Base-by-base conservation (phyloP, 495 filamentous ascomycete genomes). In the Penicillium crystallinum region DNA sequence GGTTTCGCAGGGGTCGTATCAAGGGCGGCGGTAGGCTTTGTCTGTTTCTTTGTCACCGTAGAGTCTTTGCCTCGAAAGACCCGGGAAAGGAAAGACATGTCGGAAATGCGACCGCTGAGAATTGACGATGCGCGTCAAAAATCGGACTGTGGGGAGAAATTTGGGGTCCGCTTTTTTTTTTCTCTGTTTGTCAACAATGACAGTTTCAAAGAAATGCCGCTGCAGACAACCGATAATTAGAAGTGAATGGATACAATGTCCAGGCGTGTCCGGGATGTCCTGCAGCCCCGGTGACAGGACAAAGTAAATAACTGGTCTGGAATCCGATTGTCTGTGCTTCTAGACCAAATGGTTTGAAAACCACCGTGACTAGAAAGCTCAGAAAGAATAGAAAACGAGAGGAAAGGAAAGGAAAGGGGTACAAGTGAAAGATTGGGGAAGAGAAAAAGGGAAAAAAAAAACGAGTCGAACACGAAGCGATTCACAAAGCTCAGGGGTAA, bases 11-110 rank as follows among this genome's bases (percentile, higher is more conserved):
- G 78, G 25, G 71, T 69, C 14, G 68, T 63, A 46, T 77, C 61
- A 31, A 68, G 59, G 46, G 69, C 67, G 27, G 78, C 70, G 54
- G 76, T 63, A 52, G 80, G 69, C 57, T 85, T 78, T 6, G 78
- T 55, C 47, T 74, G 68, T 67, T 87, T 87, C 62, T 81, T 81
- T 50, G 81, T 77, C 33, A 72, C 63, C 36, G 67, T 65, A 63
- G 78, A 75, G 66, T 90, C 88, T 65, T 84, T 87, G 65, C 80
- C 76, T 72, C 84, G 83, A 60, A 90, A 84, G 61, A 79, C 76
- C 39, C 83, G 83, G 54, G 86, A 85, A 67, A 92, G 89, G 65
- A 90, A 83, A 19, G 79, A 66, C 78, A 81, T 81, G 41, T 29
- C 41, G 45, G 23, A 40, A 22, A 27, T 34, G 39, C 17, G 37